phyloP scores from a whole-genome alignment of 176 grass and related monocot species.

The Cenchrus fungigraminus region DNA sequence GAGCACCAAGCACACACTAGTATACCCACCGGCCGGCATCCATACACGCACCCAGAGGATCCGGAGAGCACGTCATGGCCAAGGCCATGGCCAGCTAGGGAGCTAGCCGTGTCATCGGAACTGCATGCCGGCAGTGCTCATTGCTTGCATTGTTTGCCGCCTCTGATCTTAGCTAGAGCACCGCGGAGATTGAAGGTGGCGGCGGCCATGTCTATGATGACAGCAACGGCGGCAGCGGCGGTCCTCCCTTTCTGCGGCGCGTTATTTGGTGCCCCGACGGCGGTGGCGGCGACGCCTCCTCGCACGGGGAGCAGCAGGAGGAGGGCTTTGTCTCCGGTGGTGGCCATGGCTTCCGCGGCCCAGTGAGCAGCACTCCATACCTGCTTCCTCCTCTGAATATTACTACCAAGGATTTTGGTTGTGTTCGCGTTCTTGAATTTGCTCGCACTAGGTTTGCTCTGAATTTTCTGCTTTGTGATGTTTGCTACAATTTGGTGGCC shows the following conservation, averaged over 20 bases:
- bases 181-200: neutral
- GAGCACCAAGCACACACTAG: neutral
- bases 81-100: neutral
- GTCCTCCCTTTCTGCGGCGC: neutral
- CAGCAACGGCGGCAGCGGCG: neutral
- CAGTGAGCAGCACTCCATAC: conserved; percentile 19
- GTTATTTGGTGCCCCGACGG: neutral
- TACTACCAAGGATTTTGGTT: neutral
- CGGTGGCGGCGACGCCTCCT: neutral
- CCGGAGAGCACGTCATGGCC: neutral
- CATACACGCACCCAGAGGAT: neutral
- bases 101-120: neutral
- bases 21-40: neutral
- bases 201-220: conserved; percentile 33
- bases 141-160: no score
- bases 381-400: neutral
- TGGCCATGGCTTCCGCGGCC: conserved; percentile 44
- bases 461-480: neutral
- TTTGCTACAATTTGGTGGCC: neutral
- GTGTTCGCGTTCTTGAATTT: neutral
- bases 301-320: neutral
- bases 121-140: neutral
- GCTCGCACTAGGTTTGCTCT: no score
- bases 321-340: conserved; percentile 24
- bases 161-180: neutral